These are phyloP conservation scores for Candida broadrunensis DNA, from an alignment of 805 yeast species.

Conservation along the genomic window DNA sequence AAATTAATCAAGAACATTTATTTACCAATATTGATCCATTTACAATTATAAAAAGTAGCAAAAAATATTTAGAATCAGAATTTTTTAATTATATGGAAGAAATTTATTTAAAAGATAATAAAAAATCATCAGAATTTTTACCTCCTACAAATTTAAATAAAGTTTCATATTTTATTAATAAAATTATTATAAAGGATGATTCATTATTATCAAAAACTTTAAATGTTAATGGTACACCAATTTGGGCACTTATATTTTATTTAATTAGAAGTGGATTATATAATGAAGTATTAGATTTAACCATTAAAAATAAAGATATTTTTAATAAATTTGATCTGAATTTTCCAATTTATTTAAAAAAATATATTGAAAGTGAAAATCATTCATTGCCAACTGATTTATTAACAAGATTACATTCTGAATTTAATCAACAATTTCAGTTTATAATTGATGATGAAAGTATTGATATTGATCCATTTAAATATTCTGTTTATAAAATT, in stretches of 20 bases:
- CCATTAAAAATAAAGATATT: slow-evolving; percentile 59
- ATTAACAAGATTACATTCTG: slow-evolving; percentile 67
- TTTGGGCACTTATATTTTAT: slow-evolving; percentile 93
- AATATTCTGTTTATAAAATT: slow-evolving; percentile 85
- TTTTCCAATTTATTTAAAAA: slow-evolving; percentile 75
- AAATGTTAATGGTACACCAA: slow-evolving; percentile 73
- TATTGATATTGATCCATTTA: slow-evolving; percentile 73
- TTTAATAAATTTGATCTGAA: slow-evolving; percentile 84
- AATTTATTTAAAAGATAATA: slow-evolving; percentile 56
- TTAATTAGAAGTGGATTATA: slow-evolving; percentile 79
- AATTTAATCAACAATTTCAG: slow-evolving; percentile 81
- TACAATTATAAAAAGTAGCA: slow-evolving; percentile 52
- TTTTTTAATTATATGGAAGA: slow-evolving; percentile 73
- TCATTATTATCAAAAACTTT: slow-evolving; percentile 27
- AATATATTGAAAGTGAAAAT: slow-evolving; percentile 53
- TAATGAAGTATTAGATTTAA: slow-evolving; percentile 73
- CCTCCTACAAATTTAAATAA: slow-evolving; percentile 70
- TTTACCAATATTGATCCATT: slow-evolving; percentile 24
- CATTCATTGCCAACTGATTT: slow-evolving; percentile 62
- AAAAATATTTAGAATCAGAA: slow-evolving; percentile 66
- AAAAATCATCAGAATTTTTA: slow-evolving; percentile 28
- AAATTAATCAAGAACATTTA: slow-evolving; percentile 32
- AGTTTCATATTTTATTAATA: slow-evolving; percentile 55
- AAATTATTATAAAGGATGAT: slow-evolving; percentile 29
- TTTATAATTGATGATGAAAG: slow-evolving; percentile 44